Percentiles rank a stretch among this genome's conserved stretches.
phyloP scores from a whole-genome alignment of 2,329 filamentous ascomycete species.

The Parafenestella ontariensis region DNA sequence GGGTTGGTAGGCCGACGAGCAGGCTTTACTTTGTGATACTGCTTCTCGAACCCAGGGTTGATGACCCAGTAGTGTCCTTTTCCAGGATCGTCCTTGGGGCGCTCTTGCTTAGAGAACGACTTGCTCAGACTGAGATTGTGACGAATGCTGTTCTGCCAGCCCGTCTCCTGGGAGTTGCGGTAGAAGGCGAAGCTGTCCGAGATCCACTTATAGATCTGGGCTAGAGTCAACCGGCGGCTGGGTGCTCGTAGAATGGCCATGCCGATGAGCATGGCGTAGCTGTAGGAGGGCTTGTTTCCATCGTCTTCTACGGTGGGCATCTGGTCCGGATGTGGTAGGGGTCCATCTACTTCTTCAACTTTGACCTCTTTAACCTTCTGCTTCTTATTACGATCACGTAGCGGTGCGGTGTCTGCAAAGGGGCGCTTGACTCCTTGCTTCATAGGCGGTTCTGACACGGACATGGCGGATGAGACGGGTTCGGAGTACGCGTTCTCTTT shows the following conservation, averaged over 20 bases:
- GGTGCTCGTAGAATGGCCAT: constrained; percentile 94
- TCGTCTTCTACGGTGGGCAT: constrained; percentile 85
- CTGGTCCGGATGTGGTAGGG: constrained; percentile 75
- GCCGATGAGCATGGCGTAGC: constrained; percentile 93
- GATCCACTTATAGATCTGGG: constrained; percentile 99
- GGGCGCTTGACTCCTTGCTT: constrained; percentile 61
- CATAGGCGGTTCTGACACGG: constrained; percentile 34
- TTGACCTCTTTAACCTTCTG: constrained; percentile 64
- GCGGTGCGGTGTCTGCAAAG: constrained; percentile 75
- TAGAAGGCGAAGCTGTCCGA: constrained; percentile 95
- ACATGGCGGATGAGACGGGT: constrained; percentile 40
- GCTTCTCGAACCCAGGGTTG: constrained; percentile 83
- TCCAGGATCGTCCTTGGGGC: constrained; percentile 94
- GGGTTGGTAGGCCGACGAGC: constrained; percentile 61
- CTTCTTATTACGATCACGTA: constrained; percentile 77
- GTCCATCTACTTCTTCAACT: constrained; percentile 48
- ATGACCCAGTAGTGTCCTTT: constrained; percentile 99
- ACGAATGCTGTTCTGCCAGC: constrained; percentile 99
- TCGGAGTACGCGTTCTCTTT: constrained; percentile 58
- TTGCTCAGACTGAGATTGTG: constrained; percentile 98
- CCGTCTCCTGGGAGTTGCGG: constrained; percentile 74
- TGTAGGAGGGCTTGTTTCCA: constrained; percentile 86
- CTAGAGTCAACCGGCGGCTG: constrained; percentile 81
- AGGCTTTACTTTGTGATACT: constrained; percentile 89
- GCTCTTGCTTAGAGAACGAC: constrained; percentile 92